Evolutionary conservation across 2,329 filamentous ascomycete species (phyloP), one percentile per base, ranked within the genome.

Genomic region (Periconia sp.): DNA sequence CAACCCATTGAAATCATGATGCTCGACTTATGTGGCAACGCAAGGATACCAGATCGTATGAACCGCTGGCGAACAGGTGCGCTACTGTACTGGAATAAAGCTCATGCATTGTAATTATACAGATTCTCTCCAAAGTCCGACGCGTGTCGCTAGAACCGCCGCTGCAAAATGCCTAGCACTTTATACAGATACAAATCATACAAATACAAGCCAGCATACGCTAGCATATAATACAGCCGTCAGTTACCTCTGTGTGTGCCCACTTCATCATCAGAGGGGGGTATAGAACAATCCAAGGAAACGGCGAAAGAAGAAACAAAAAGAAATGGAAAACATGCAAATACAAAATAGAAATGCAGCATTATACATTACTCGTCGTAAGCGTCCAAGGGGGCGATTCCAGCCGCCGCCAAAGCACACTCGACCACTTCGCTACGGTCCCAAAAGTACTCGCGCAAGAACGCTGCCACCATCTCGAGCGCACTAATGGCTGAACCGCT

Each of bases 391-490:
- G 58, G 57, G 30, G 62, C 56, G 8, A 72, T 57, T 2, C 71
- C 71, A 11, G 65, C 68, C 3, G 64, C 64, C 3, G 54, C 53
- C 45, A 73, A 44, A 3, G 60, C 69, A 50, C 55, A 70, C 30
- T 71, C 66, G 2, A 71, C 62, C 1, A 65, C 66, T 42, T 68
- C 65, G 2, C 50, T 59, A 14, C 71, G 62, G 49, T 73, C 71
- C 71, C 71, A 73, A 49, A 71, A 73, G 52, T 70, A 73, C 55
- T 73, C 67, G 19, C 68, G 62, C 65, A 73, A 68, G 62, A 64
- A 73, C 1, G 64, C 59, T 0, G 65, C 57, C 8, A 69, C 57
- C 69, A 73, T 72, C 14, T 73, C 65, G 11, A 72, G 63, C 1
- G 63, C 68, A 1, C 66, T 62, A 13, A 71, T 47, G 1, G 68